Evolutionary conservation across 1,284 basidiomycete species (phyloP), one percentile per base, ranked within the genome.

Genomic region (Cutaneotrichosporon spelunceum): DNA sequence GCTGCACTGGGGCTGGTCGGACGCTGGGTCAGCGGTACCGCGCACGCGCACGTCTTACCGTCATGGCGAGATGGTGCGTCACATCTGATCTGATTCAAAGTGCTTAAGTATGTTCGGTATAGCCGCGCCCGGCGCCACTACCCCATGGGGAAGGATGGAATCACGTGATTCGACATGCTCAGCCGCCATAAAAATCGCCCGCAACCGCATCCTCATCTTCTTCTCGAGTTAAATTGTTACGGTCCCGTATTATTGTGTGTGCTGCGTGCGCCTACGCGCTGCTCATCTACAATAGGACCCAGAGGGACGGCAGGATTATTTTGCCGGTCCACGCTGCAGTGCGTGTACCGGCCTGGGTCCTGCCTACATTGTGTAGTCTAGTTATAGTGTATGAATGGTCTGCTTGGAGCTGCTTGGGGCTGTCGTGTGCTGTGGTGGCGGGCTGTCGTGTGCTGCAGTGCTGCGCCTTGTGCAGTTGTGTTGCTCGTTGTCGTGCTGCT

Each of bases 321-420:
- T 60, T 69, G 59, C 62, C 62, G 58, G 61, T 53, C 10, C 53
- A 49, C 42, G 49, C 60, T 58, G 39, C 49, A 48, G 62, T 69
- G 67, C 66, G 65, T 59, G 53, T 44, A 44, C 64, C 66, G 75
- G 73, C 75, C 75, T 77, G 72, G 71, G 71, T 75, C 66, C 66
- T 71, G 73, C 68, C 72, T 65, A 74, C 68, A 76, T 66, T 56
- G 11, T 39, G 36, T 33, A 33, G 30, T 9, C 30, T 33, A 33
- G n/a, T n/a, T n/a, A n/a, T n/a, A 33, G 11, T 36, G 34, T 10
- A 36, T 36, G 34, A 4, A 3, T 36, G 11, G 11, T 36, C 34
- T 11, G 30, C 6, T 11, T 33, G 30, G 11, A 19, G 44, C 44
- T 45, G 7, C 44, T 10, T 7, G 5, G 4, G 8, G 5, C 19